These are phyloP conservation scores for Aspergillus udagawae DNA, from an alignment of 2,329 filamentous ascomycete species.

Conservation along the genomic window DNA sequence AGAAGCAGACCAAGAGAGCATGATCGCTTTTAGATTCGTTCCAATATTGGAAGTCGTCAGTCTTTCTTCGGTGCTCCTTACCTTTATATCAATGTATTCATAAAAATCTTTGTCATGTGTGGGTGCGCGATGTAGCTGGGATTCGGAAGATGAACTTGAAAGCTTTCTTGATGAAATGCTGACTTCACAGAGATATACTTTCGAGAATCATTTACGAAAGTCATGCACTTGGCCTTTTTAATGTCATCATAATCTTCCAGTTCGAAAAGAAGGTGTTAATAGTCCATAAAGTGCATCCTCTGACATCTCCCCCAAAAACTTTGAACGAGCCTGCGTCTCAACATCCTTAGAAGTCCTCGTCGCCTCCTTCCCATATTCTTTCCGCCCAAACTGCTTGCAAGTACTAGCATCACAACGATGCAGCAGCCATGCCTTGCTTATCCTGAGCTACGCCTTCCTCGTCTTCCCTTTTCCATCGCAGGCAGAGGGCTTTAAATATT, in stretches of 20 bases:
- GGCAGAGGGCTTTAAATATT: background rate
- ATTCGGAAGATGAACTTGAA: background rate
- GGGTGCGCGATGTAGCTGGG: background rate
- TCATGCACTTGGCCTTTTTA: background rate
- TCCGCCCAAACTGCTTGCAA: background rate
- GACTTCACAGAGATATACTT: background rate
- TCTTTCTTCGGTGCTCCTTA: background rate
- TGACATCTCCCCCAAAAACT: background rate
- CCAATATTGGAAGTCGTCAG: background rate
- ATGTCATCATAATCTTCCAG: background rate
- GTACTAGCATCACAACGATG: background rate
- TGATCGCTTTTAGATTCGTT: constrained; percentile 12
- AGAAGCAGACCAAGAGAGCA: constrained; percentile 57
- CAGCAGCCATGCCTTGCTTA: background rate
- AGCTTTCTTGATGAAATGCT: background rate
- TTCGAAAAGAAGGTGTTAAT: background rate
- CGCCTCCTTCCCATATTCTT: background rate
- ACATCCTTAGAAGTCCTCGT: background rate
- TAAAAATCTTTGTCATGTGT: background rate
- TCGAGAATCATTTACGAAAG: background rate
- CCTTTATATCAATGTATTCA: background rate
- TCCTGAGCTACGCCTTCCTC: background rate
- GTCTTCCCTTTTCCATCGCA: background rate
- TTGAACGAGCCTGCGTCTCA: background rate
- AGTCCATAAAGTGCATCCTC: background rate